These are phyloP conservation scores for Lactifluus volemus DNA, from an alignment of 768 basidiomycete species.

Conservation along the genomic window DNA sequence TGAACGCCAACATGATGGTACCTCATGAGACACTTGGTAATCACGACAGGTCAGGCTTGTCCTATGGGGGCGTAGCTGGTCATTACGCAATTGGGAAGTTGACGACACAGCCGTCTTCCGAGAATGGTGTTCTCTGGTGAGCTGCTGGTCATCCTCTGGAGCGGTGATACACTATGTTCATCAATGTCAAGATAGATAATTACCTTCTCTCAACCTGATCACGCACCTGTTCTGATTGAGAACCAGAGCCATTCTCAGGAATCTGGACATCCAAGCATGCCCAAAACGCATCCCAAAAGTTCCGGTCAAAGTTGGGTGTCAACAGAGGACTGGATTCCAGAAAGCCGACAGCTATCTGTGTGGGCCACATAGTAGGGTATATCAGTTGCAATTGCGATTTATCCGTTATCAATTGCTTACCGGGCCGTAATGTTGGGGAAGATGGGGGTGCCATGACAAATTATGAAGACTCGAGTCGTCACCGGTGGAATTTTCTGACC, in stretches of 20 bases:
- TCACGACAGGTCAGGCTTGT: background rate
- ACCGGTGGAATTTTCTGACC: background rate
- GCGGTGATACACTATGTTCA: background rate
- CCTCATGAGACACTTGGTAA: background rate
- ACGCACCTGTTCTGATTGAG: background rate
- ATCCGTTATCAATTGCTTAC: background rate
- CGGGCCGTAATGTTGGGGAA: background rate
- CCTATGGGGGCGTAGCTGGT: background rate
- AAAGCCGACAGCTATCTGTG: background rate
- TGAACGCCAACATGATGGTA: background rate
- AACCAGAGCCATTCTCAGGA: background rate
- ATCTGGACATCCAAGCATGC: background rate
- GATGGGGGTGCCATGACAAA: background rate
- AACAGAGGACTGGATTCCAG: background rate
- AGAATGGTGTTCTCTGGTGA: background rate
- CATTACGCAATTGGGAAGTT: background rate
- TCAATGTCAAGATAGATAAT: background rate
- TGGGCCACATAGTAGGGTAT: background rate
- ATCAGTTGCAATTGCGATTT: background rate
- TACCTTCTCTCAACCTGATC: background rate
- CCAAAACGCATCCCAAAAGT: background rate
- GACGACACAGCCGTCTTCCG: background rate
- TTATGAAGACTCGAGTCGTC: background rate
- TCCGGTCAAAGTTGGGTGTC: background rate
- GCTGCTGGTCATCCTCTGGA: background rate